Conservation (phyloP, 2,329 filamentous ascomycete species). For the Fusarium denticulatum region DNA sequence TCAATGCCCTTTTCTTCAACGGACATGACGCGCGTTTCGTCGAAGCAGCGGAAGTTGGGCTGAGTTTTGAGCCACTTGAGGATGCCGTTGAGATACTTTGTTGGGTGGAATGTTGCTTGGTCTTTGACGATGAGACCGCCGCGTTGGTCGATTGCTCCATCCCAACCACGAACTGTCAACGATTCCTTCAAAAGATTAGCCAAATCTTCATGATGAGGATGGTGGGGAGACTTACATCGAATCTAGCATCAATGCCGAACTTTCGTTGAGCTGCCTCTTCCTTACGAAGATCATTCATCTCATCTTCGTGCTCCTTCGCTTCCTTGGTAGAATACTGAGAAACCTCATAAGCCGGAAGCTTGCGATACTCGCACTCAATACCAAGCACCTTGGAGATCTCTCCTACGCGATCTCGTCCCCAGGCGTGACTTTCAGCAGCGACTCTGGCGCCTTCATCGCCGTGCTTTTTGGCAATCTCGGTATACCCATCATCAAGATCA, state of each 20-base stretch:
- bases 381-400: constrained; percentile 59
- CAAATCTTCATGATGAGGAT: fast-evolving
- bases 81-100: constrained; percentile 63
- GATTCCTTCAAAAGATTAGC: constrained; percentile 41
- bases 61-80: constrained; percentile 62
- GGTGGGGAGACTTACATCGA: constrained; percentile 2
- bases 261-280: constrained; percentile 22
- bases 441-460: constrained; percentile 58
- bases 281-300: constrained; percentile 27
- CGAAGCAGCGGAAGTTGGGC: constrained; percentile 63
- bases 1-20: constrained; percentile 58
- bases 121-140: constrained; percentile 57
- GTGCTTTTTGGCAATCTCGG: constrained; percentile 61
- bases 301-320: constrained; percentile 52
- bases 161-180: constrained; percentile 62
- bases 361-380: constrained; percentile 66
- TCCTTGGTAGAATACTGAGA: constrained; percentile 58
- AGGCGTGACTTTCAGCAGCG: constrained; percentile 64
- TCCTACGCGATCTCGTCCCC: constrained; percentile 62
- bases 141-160: constrained; percentile 60
- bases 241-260: constrained; percentile 17
- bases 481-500: constrained; percentile 63
- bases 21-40: constrained; percentile 58
- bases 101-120: constrained; percentile 67
- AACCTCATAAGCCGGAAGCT: constrained; percentile 59